Conservation (phyloP, 257 asterid genomes). For the Cordia subcordata region DNA sequence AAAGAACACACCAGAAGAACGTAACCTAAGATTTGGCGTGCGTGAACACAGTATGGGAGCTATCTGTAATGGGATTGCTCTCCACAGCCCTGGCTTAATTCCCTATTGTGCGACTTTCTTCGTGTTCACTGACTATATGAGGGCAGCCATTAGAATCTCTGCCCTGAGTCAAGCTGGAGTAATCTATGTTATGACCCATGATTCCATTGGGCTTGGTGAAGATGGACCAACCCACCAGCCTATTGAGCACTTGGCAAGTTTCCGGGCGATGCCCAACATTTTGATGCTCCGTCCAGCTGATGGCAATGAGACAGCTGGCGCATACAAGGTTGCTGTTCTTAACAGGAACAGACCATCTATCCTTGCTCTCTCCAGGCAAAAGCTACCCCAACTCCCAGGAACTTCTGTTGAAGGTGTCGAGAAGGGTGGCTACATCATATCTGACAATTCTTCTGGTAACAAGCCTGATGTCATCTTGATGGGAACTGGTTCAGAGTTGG, state of each 20-base stretch:
- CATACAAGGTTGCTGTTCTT: slow-evolving; percentile 69
- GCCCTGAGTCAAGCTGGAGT: slow-evolving; percentile 68
- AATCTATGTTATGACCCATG: slow-evolving; percentile 70
- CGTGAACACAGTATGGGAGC: slow-evolving; percentile 89
- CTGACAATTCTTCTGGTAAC: slow-evolving; percentile 55
- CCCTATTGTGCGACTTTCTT: slow-evolving; percentile 90
- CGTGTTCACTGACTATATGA: slow-evolving; percentile 91
- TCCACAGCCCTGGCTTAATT: slow-evolving; percentile 70
- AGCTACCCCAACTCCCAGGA: slow-evolving; percentile 57
- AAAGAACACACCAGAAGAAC: slow-evolving; percentile 64
- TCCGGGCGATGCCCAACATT: slow-evolving; percentile 75
- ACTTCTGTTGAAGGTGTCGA: slow-evolving; percentile 65
- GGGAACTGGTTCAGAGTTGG: slow-evolving; percentile 74
- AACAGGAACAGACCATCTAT: slow-evolving; percentile 65
- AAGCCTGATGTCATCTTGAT: slow-evolving; percentile 60
- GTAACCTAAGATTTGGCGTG: slow-evolving; percentile 60
- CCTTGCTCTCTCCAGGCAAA: slow-evolving; percentile 66
- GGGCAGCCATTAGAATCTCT: slow-evolving; percentile 84
- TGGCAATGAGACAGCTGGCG: slow-evolving; percentile 83
- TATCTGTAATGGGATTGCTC: slow-evolving; percentile 75
- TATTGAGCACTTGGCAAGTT: slow-evolving; percentile 68
- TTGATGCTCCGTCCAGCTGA: slow-evolving; percentile 85
- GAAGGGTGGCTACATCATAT: slow-evolving; percentile 61
- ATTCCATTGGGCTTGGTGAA: slow-evolving; percentile 73
- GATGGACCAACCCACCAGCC: slow-evolving; percentile 84